Evolutionary conservation across 2,329 filamentous ascomycete species (phyloP).

Genomic region (Bisporella sp.): DNA sequence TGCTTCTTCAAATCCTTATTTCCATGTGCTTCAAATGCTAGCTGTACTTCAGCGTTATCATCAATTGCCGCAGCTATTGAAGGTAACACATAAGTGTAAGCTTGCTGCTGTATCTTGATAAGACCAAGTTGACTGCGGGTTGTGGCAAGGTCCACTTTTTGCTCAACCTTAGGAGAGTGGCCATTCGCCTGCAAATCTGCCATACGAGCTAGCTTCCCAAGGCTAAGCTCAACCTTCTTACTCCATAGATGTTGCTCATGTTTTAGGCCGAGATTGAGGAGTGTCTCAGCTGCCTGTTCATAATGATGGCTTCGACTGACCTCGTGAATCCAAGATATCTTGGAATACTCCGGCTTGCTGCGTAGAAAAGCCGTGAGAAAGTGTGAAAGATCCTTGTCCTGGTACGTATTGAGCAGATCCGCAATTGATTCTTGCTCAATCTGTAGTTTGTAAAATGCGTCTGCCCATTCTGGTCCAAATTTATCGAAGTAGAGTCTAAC

Average conservation of each 20-base stretch:
- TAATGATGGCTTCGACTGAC: slow-evolving; percentile 71
- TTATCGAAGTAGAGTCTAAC: slow-evolving; percentile 38
- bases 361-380: slow-evolving; percentile 75
- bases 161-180: slow-evolving; percentile 14
- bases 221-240: slow-evolving; percentile 85
- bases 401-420: slow-evolving; percentile 63
- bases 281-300: slow-evolving; percentile 60
- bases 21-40: slow-evolving; percentile 58
- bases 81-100: slow-evolving; percentile 65
- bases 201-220: slow-evolving; percentile 75
- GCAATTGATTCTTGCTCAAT: slow-evolving; percentile 61
- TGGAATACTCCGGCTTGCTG: slow-evolving; percentile 62
- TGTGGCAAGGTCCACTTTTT: slow-evolving; percentile 30
- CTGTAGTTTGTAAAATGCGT: slow-evolving; percentile 73
- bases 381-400: slow-evolving; percentile 34
- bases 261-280: slow-evolving; percentile 62
- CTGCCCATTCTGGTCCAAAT: slow-evolving; percentile 46
- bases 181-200: slow-evolving; percentile 45
- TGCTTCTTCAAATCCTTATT: slow-evolving; percentile 49
- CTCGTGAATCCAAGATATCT: slow-evolving; percentile 93
- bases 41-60: slow-evolving; percentile 66
- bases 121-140: slow-evolving; percentile 23
- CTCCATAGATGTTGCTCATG: slow-evolving; percentile 80
- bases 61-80: slow-evolving; percentile 70
- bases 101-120: slow-evolving; percentile 70